A percentile compares a stretch with the other conserved stretches of the same genome.
These are phyloP conservation scores for Candolleomyces aberdarensis DNA, from an alignment of 768 basidiomycete genomes.

Conservation along the genomic window DNA sequence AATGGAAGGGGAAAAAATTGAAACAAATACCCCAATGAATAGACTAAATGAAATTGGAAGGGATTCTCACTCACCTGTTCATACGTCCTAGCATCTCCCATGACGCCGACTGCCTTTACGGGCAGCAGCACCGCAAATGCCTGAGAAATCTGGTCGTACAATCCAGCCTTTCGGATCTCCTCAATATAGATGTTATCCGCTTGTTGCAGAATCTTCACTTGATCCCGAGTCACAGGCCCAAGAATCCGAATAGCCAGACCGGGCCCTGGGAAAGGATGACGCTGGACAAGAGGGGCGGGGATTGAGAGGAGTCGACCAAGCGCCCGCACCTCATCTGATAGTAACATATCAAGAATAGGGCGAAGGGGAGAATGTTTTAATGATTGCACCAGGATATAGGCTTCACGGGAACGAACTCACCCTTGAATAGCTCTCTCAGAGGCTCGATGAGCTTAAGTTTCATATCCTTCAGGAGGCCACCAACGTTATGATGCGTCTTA, in stretches of 20 bases:
- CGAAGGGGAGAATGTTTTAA: neutral
- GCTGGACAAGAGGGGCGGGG: constrained; percentile 88
- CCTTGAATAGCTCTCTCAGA: constrained; percentile 96
- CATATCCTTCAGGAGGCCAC: constrained; percentile 95
- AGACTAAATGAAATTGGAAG: too few species aligned
- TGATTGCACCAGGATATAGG: neutral
- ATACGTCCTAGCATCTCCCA: constrained; percentile 95
- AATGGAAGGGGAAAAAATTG: neutral
- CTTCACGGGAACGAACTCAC: constrained; percentile 36
- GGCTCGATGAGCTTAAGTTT: constrained; percentile 98
- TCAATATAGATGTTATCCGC: constrained; percentile 97
- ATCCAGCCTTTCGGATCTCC: constrained; percentile 88
- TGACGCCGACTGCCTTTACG: constrained; percentile 95
- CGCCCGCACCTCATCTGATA: constrained; percentile 88
- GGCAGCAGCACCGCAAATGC: constrained; percentile 96
- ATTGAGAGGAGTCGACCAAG: constrained; percentile 90
- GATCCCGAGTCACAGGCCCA: constrained; percentile 90
- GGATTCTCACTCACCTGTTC: constrained; percentile 61
- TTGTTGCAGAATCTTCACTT: constrained; percentile 86
- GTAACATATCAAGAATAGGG: neutral
- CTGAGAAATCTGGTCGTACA: constrained; percentile 93
- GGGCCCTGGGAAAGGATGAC: constrained; percentile 98
- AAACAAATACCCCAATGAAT: too few species aligned
- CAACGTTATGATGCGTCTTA: constrained; percentile 99
- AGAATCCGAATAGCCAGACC: constrained; percentile 98